phyloP scores from a whole-genome alignment of 495 filamentous ascomycete genomes.

The Opeltia flavorubescens region DNA sequence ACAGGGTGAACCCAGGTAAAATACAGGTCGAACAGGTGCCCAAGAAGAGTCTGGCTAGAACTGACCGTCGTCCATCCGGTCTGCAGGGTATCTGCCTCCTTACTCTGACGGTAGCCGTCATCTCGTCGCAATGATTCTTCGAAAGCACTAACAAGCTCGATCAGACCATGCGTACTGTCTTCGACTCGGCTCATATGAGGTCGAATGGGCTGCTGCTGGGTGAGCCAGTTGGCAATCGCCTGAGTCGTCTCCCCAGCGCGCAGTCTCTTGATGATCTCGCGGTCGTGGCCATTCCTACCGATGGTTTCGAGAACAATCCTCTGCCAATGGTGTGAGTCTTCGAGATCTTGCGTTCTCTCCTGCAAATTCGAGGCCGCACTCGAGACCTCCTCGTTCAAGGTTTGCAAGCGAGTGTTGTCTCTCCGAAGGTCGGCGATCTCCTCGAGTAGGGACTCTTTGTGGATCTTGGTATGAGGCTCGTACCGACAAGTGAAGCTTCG shows the following conservation, averaged over 20 bases:
- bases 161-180: slow-evolving; percentile 4
- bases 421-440: slow-evolving; percentile 12
- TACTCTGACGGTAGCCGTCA: slow-evolving; percentile 1
- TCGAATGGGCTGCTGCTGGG: slow-evolving; percentile 12
- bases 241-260: slow-evolving; percentile 19
- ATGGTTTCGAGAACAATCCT: slow-evolving; percentile 22
- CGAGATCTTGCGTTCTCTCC: slow-evolving; percentile 3
- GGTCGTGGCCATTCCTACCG: slow-evolving; percentile 19
- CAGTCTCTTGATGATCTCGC: slow-evolving; percentile 22
- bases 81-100: neutral
- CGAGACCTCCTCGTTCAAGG: slow-evolving; percentile 6
- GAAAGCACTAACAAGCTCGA: slow-evolving; percentile 9
- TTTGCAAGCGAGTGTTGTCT: slow-evolving; percentile 8
- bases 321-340: slow-evolving; percentile 17
- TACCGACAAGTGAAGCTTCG: slow-evolving; percentile 13
- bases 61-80: slow-evolving; percentile 23
- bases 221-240: slow-evolving; percentile 23
- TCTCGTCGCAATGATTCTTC: slow-evolving; percentile 5
- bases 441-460: slow-evolving; percentile 13
- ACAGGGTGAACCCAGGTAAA: slow-evolving; percentile 32
- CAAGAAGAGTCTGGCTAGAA: slow-evolving; percentile 15
- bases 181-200: slow-evolving; percentile 8
- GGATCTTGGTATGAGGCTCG: slow-evolving; percentile 15
- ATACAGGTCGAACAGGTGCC: slow-evolving; percentile 29
- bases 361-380: slow-evolving; percentile 1